Evolutionary conservation across 1,284 basidiomycete genomes (phyloP), one percentile per base, ranked within the genome.

Genomic region (Fomitopsis pinicola): DNA sequence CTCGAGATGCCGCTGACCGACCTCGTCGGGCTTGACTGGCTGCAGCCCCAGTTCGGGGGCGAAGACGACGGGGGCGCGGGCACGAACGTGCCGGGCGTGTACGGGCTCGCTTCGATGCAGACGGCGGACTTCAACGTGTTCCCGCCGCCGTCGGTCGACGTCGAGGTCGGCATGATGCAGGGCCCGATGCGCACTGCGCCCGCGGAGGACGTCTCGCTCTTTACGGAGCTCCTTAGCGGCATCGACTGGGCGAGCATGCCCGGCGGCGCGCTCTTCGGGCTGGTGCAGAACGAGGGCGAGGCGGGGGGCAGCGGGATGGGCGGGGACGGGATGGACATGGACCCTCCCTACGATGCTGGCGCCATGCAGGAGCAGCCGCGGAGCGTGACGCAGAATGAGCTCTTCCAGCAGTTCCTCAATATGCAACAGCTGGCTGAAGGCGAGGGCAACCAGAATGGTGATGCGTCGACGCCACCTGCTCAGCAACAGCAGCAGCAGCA

Each of bases 221-320:
- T 62, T n/a, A 50, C 62, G n/a, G 45, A 59, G 5, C 48, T 63
- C 33, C 63, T 58, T 33, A 40, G 42, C 14, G 40, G 60, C 2
- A 52, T 70, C 55, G 55, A 63, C 30, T 60, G 65, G 17, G 45
- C 62, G 4, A 65, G 10, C 3, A 55, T 57, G 22, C 57, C 52
- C 3, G 45, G 45, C 9, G 50, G 52, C 38, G 33, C 61, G 26
- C 42, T 54, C 50, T 56, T 52, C 6, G 42, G 26, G 40, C 14
- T 56, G n/a, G 9, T 56, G 36, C 50, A 50, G 22, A 12, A 5
- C 55, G 30, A 19, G 35, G 33, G 35, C 17, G 19, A 30, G 12
- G 38, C 14, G 19, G 38, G 14, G 22, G 28, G 15, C 30, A 40
- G 28, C n/a, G 55, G 28, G 9, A 30, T 9, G 17, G 50, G 40